These are phyloP conservation scores for Eragrostis curvula DNA, from an alignment of 176 grass and related monocot genomes.

Conservation along the genomic window DNA sequence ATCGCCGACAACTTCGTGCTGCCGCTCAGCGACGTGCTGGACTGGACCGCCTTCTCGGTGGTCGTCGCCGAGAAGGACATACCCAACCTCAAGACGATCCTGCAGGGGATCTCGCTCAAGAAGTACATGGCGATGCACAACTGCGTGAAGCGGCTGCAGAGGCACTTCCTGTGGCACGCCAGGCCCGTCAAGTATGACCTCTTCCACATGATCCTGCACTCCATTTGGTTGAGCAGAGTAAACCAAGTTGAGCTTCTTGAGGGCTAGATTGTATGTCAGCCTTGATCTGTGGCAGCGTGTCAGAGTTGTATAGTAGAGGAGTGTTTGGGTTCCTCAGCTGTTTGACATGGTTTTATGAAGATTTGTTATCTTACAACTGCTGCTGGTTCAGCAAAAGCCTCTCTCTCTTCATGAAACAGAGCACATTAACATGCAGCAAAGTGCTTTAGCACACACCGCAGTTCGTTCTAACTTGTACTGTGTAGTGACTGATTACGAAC, in stretches of 20 bases:
- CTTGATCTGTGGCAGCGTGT: neutral
- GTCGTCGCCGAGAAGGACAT: slow-evolving; percentile 84
- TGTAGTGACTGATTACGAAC: too few relatives aligned
- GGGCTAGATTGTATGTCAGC: neutral
- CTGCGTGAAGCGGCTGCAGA: slow-evolving; percentile 75
- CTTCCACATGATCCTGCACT: slow-evolving; percentile 94
- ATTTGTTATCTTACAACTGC: neutral
- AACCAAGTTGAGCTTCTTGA: slow-evolving; percentile 60
- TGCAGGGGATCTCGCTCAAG: slow-evolving; percentile 65
- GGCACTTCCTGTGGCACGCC: slow-evolving; percentile 83
- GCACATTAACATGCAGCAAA: neutral
- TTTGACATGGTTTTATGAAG: slow-evolving; percentile 13
- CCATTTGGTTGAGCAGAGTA: slow-evolving; percentile 80
- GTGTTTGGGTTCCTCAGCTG: slow-evolving; percentile 22
- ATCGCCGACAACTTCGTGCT: slow-evolving; percentile 92
- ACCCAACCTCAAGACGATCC: slow-evolving; percentile 77
- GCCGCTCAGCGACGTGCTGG: slow-evolving; percentile 70
- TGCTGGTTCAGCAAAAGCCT: slow-evolving; percentile 6
- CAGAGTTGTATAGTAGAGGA: slow-evolving; percentile 19
- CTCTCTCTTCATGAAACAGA: neutral
- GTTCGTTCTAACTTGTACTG: neutral
- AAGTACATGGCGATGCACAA: slow-evolving; percentile 74
- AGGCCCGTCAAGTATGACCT: slow-evolving; percentile 82
- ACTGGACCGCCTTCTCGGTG: slow-evolving; percentile 78
- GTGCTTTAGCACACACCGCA: neutral